A percentile compares a stretch with the other conserved stretches of the same genome.
phyloP scores from a whole-genome alignment of 352 stramenopile species.

The Pythium rhizo-oryzae region DNA sequence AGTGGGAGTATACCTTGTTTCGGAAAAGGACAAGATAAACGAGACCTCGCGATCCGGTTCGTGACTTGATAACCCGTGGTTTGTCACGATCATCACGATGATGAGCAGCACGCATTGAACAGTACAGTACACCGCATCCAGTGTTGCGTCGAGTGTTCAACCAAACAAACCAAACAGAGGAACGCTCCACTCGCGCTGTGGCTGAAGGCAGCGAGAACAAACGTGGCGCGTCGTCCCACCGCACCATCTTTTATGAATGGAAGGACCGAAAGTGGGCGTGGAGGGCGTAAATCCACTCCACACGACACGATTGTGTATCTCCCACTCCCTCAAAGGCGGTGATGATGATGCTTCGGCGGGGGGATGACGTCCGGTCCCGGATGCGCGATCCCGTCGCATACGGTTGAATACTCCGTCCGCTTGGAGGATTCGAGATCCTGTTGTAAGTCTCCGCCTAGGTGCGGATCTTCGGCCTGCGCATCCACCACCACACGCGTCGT shows the following conservation, averaged over 20 bases:
- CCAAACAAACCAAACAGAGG: too few species aligned
- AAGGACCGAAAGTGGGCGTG: neutral
- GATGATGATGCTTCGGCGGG: constrained; percentile 7
- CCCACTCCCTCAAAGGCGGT: neutral
- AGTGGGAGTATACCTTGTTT: neutral
- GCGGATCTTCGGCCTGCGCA: constrained; percentile 4
- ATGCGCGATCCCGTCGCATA: constrained; percentile 1
- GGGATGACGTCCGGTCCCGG: constrained; percentile 11
- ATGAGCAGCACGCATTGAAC: neutral
- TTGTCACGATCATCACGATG: constrained; percentile 1
- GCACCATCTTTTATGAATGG: neutral
- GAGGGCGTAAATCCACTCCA: neutral
- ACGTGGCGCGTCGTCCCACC: neutral
- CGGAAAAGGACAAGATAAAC: neutral
- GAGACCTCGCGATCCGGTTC: neutral
- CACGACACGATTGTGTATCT: neutral
- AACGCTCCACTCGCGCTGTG: neutral
- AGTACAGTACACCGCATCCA: too few species aligned
- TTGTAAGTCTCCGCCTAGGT: constrained; percentile 23
- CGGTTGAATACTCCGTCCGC: neutral
- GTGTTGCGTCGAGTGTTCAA: too few species aligned
- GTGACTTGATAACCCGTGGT: neutral
- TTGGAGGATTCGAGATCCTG: neutral
- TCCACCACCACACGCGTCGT: constrained; percentile 4
- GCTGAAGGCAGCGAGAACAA: neutral